These are phyloP conservation scores for Flaveria floridana DNA, from an alignment of 140 eudicot genomes.

Conservation along the genomic window DNA sequence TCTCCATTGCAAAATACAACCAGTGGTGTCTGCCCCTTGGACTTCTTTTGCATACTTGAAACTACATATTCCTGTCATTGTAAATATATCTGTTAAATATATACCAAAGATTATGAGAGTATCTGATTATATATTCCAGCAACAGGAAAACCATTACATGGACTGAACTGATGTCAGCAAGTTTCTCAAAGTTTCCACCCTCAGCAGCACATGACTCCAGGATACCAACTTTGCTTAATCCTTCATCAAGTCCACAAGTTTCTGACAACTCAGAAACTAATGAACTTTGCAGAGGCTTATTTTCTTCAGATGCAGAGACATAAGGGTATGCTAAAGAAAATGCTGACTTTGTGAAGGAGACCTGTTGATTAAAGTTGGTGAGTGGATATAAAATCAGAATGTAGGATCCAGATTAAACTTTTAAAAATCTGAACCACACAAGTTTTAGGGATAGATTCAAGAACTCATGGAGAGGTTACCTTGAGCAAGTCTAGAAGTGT, in stretches of 20 bases:
- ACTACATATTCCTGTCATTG: conserved; percentile 56
- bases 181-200: conserved; percentile 55
- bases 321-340: conserved; percentile 86
- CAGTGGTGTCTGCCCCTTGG: conserved; percentile 55
- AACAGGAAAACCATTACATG: conserved; percentile 42
- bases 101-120: background rate
- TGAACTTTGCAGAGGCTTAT: conserved; percentile 57
- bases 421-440: background rate
- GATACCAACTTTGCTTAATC: conserved; percentile 46
- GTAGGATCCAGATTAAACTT: background rate
- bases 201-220: conserved; percentile 65
- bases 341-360: conserved; percentile 61
- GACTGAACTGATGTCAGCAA: conserved; percentile 56
- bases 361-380: conserved; percentile 45
- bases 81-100: conserved; percentile 18
- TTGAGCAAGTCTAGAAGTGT: conserved; percentile 61
- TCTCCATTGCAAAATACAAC: conserved; percentile 64
- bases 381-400: conserved; percentile 6
- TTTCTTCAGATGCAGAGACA: conserved; percentile 59
- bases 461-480: conserved; percentile 39
- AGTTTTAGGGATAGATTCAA: background rate
- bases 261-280: conserved; percentile 67
- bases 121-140: conserved; percentile 16
- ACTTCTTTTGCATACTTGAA: conserved; percentile 50
- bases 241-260: conserved; percentile 59